A percentile compares a stretch with the other conserved stretches of the same genome.
These are phyloP conservation scores for Suillus subalutaceus DNA, from an alignment of 768 basidiomycete genomes.

Conservation along the genomic window DNA sequence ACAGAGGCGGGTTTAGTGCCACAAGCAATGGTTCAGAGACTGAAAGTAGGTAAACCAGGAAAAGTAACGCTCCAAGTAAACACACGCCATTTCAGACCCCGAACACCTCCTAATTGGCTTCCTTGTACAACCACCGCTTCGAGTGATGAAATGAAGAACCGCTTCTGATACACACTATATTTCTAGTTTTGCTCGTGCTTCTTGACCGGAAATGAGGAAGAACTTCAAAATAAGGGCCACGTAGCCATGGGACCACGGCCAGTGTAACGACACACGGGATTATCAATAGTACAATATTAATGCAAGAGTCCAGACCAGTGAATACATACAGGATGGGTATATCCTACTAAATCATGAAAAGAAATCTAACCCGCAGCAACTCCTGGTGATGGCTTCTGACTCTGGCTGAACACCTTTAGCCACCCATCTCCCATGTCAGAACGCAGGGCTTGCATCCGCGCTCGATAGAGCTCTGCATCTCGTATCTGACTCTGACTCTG, in stretches of 20 bases:
- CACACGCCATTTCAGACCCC: constrained; percentile 31
- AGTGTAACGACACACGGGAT: not conserved
- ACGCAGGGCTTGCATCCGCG: constrained; percentile 78
- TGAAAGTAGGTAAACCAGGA: constrained; percentile 12
- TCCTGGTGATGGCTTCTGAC: constrained; percentile 33
- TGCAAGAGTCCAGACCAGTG: constrained; percentile 2
- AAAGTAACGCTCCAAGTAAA: constrained; percentile 7
- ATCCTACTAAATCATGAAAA: constrained; percentile 3
- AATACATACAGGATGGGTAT: constrained; percentile 6
- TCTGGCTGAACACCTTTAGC: constrained; percentile 83
- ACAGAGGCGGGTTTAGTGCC: constrained; percentile 43
- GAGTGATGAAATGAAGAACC: not conserved
- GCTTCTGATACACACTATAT: constrained; percentile 2
- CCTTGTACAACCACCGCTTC: not conserved
- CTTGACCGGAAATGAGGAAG: not conserved
- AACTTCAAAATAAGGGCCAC: not conserved
- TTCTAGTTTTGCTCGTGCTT: not conserved
- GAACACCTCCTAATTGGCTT: constrained; percentile 20
- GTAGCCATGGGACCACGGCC: not conserved
- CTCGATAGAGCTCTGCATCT: constrained; percentile 73
- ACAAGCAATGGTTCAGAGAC: constrained; percentile 32
- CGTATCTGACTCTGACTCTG: constrained; percentile 36
- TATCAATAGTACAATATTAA: not conserved
- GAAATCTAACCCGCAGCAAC: constrained; percentile 16
- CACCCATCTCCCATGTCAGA: constrained; percentile 90